phyloP scores from a whole-genome alignment of 2,329 filamentous ascomycete genomes.

The Dothideomycetes sp. region DNA sequence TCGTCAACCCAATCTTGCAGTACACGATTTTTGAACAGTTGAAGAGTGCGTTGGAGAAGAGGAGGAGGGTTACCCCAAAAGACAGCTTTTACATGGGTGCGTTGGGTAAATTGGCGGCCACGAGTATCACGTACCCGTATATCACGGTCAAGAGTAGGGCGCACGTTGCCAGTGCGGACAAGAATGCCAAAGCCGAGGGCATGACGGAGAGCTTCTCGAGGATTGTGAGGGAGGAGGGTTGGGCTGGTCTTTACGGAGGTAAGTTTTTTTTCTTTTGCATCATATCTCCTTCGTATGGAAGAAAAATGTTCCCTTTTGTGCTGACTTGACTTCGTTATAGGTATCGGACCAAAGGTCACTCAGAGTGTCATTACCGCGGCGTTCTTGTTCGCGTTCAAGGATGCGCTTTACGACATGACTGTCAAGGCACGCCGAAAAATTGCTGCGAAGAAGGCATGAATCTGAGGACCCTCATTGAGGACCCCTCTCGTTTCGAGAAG shows the following conservation, averaged over 20 bases:
- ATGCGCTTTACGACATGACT: conserved; percentile 81
- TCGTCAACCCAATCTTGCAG: conserved; percentile 96
- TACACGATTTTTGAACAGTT: conserved; percentile 98
- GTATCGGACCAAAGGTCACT: conserved; percentile 90
- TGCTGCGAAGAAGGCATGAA: conserved; percentile 8
- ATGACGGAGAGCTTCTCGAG: conserved; percentile 68
- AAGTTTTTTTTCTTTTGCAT: conserved; percentile 27
- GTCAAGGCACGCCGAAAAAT: conserved; percentile 48
- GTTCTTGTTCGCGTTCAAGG: conserved; percentile 96
- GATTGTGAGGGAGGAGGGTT: conserved; percentile 85
- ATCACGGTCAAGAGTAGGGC: conserved; percentile 98
- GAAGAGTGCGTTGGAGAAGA: conserved; percentile 80
- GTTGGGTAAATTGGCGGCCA: conserved; percentile 88
- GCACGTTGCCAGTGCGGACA: conserved; percentile 77
- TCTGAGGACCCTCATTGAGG: no score
- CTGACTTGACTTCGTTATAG: no score
- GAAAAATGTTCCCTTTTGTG: no score
- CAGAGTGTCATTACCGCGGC: conserved; percentile 95
- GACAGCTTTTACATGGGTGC: conserved; percentile 88
- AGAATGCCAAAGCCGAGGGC: no score
- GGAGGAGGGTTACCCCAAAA: conserved; percentile 66
- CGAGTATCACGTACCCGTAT: conserved; percentile 91
- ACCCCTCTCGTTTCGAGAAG: no score
- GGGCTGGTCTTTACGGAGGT: conserved; percentile 86
- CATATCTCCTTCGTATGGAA: not conserved